Conservation (phyloP, 139 green algal genomes). For the Volvox africanus region DNA sequence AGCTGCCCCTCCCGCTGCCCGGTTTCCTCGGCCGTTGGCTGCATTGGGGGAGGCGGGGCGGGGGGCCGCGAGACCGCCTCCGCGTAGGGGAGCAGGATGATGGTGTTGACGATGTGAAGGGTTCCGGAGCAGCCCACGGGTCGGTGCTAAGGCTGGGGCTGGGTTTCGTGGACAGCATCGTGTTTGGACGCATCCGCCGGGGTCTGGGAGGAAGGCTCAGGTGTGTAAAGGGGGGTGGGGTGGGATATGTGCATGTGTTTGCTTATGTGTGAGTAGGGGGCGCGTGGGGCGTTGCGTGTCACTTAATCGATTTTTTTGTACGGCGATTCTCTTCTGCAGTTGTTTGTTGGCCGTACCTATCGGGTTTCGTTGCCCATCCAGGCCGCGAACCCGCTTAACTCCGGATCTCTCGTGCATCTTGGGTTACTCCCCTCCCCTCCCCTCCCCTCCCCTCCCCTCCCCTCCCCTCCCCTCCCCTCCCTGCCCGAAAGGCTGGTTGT, state of each 20-base stretch:
- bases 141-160: background rate
- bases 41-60: background rate
- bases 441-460: background rate
- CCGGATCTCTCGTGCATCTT: no score
- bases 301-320: no score
- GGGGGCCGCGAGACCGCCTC: background rate
- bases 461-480: background rate
- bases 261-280: no score
- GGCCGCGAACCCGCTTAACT: no score
- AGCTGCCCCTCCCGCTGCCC: background rate
- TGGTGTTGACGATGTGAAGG: conserved; percentile 43
- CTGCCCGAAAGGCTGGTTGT: conserved; percentile 62
- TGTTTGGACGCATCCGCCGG: conserved; percentile 86
- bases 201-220: conserved; percentile 74
- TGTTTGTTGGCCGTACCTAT: no score
- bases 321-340: no score
- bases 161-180: conserved; percentile 74
- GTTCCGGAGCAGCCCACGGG: conserved; percentile 50
- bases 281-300: no score
- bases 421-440: background rate
- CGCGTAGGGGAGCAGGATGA: background rate
- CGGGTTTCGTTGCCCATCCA: no score
- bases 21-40: background rate
- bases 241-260: background rate
- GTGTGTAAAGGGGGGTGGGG: background rate